phyloP scores from a whole-genome alignment of 352 stramenopile species.

The Globisporangium nagaii region DNA sequence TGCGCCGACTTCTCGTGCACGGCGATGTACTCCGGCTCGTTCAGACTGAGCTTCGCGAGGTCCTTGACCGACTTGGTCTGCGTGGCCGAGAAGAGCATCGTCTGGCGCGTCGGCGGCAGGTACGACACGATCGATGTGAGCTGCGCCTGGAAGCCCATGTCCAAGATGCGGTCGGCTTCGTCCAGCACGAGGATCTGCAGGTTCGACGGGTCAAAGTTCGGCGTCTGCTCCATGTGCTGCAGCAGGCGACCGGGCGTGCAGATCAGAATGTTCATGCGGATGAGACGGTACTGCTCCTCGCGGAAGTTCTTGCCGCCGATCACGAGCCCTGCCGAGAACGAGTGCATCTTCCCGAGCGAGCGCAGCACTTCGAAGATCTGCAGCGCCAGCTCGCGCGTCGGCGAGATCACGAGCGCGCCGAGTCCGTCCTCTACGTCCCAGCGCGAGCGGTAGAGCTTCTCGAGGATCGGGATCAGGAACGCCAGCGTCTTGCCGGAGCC shows the following conservation, averaged over 20 bases:
- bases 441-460: slow-evolving; percentile 85
- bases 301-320: slow-evolving; percentile 96
- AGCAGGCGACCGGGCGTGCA: slow-evolving; percentile 95
- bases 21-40: slow-evolving; percentile 95
- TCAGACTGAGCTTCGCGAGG: slow-evolving; percentile 92
- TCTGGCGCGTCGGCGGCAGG: slow-evolving; percentile 92
- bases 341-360: slow-evolving; percentile 93
- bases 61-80: slow-evolving; percentile 98
- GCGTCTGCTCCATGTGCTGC: slow-evolving; percentile 99
- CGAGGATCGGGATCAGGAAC: slow-evolving; percentile 86
- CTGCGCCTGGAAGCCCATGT: slow-evolving; percentile 99
- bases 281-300: slow-evolving; percentile 94
- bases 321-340: slow-evolving; percentile 94
- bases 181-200: slow-evolving; percentile 97
- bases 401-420: slow-evolving; percentile 95
- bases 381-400: slow-evolving; percentile 97
- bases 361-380: slow-evolving; percentile 99
- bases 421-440: slow-evolving; percentile 93
- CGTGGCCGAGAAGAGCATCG: slow-evolving; percentile 96
- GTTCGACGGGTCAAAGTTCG: slow-evolving; percentile 93
- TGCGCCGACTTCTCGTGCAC: slow-evolving; percentile 92
- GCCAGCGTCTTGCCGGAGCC: slow-evolving; percentile 93
- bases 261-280: slow-evolving; percentile 96
- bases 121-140: slow-evolving; percentile 96
- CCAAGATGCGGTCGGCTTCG: slow-evolving; percentile 98